phyloP scores from a whole-genome alignment of 805 yeast genomes.

The Ogataea pilisensis region DNA sequence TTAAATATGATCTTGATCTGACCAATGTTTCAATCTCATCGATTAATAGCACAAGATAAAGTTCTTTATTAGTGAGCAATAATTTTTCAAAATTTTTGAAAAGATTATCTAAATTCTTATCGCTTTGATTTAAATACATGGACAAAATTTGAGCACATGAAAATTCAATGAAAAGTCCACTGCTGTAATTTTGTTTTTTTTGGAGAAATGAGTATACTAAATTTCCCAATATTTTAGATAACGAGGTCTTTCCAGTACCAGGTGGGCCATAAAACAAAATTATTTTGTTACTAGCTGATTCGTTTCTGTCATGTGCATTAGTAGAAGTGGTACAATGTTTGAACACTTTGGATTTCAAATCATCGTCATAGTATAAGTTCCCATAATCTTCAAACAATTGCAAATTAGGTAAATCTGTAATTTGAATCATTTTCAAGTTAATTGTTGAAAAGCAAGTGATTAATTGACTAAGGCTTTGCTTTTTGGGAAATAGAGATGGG shows the following conservation, averaged over 20 bases:
- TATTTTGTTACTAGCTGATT: conserved; percentile 6
- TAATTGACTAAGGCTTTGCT: neutral
- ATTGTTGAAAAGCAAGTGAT: conserved; percentile 1
- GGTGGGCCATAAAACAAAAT: conserved; percentile 40
- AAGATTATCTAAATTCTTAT: conserved; percentile 35
- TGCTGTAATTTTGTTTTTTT: conserved; percentile 2
- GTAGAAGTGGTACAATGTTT: conserved; percentile 2
- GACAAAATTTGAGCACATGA: conserved; percentile 42
- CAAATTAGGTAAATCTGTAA: conserved; percentile 6
- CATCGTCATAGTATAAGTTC: conserved; percentile 3
- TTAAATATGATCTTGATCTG: conserved; percentile 33
- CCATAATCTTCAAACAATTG: conserved; percentile 8
- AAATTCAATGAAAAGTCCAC: conserved; percentile 36
- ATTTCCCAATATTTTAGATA: conserved; percentile 35
- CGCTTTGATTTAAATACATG: conserved; percentile 44
- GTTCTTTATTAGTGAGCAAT: conserved; percentile 7
- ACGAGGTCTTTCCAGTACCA: conserved; percentile 44
- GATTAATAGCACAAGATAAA: conserved; percentile 34
- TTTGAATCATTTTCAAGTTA: conserved; percentile 5
- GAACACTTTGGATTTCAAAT: conserved; percentile 6
- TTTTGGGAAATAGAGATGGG: no score
- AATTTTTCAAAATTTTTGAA: conserved; percentile 33
- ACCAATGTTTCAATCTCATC: conserved; percentile 47
- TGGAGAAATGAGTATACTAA: conserved; percentile 9
- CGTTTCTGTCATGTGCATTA: neutral